Conservation (phyloP, 768 basidiomycete genomes). For the Collybia mongolica region DNA sequence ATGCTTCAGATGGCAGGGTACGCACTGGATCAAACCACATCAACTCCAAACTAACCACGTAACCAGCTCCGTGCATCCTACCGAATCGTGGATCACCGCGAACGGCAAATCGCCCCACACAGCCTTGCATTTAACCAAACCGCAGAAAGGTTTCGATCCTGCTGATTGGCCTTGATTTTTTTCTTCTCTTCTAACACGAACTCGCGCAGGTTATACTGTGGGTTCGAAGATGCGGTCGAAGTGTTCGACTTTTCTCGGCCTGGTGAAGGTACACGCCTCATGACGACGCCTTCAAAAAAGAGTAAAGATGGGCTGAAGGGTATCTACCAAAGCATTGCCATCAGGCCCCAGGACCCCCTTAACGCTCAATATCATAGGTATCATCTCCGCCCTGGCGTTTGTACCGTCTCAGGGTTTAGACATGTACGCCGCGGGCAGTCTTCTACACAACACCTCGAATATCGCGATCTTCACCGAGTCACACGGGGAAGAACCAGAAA, state of each 20-base stretch:
- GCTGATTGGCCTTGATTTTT: not conserved
- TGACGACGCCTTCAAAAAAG: slow-evolving; percentile 22
- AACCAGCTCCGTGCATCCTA: slow-evolving; percentile 87
- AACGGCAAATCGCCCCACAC: slow-evolving; percentile 86
- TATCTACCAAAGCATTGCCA: slow-evolving; percentile 20
- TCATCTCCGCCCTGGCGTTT: slow-evolving; percentile 84
- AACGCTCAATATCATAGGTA: slow-evolving; percentile 47
- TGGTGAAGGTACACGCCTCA: slow-evolving; percentile 19
- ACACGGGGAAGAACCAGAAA: slow-evolving; percentile 49
- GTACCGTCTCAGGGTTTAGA: slow-evolving; percentile 59
- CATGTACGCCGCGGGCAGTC: slow-evolving; percentile 79
- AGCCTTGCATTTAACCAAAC: slow-evolving; percentile 74
- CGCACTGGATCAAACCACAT: slow-evolving; percentile 13
- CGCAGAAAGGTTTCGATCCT: slow-evolving; percentile 52
- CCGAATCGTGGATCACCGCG: slow-evolving; percentile 89
- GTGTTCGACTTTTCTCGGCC: slow-evolving; percentile 20
- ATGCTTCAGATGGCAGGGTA: slow-evolving; percentile 77
- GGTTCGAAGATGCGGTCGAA: slow-evolving; percentile 28
- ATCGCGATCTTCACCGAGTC: slow-evolving; percentile 69
- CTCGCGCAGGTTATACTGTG: slow-evolving; percentile 18
- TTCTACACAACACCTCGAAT: slow-evolving; percentile 53
- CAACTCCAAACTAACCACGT: not conserved
- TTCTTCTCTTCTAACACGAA: slow-evolving; percentile 25
- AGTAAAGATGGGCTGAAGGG: slow-evolving; percentile 84
- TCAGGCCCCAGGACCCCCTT: not conserved